Percentiles rank a stretch among this genome's conserved stretches.
Evolutionary conservation across 345 rosid species (phyloP).

Genomic region (Brassica carinata): DNA sequence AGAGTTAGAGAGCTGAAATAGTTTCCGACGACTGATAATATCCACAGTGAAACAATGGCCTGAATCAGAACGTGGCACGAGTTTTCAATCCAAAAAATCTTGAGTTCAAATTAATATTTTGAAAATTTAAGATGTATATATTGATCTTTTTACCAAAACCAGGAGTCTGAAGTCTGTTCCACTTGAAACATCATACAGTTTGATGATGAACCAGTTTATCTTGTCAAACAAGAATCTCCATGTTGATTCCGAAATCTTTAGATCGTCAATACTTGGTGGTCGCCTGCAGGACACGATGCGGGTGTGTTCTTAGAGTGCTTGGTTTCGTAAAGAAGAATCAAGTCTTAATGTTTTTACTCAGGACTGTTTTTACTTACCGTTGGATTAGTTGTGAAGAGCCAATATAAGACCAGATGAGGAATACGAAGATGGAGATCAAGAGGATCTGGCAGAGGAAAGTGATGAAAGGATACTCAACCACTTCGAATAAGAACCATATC

Average conservation of each 20-base stretch:
- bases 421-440: slow-evolving; percentile 46
- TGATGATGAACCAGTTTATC: slow-evolving; percentile 37
- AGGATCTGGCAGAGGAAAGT: slow-evolving; percentile 59
- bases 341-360: background rate
- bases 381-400: slow-evolving; percentile 48
- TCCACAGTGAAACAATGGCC: slow-evolving; percentile 50
- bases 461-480: slow-evolving; percentile 61
- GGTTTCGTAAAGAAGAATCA: slow-evolving; percentile 4
- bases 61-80: slow-evolving; percentile 18
- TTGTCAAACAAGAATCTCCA: slow-evolving; percentile 35
- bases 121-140: background rate
- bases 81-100: background rate
- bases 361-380: slow-evolving; percentile 37
- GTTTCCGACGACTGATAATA: slow-evolving; percentile 48
- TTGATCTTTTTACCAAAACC: slow-evolving; percentile 42
- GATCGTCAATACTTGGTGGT: slow-evolving; percentile 46
- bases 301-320: background rate
- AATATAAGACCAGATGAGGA: slow-evolving; percentile 62
- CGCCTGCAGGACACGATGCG: slow-evolving; percentile 24
- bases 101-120: background rate
- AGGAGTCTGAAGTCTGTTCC: slow-evolving; percentile 47
- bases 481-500: slow-evolving; percentile 66
- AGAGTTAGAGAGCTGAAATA: slow-evolving; percentile 50
- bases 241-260: slow-evolving; percentile 48
- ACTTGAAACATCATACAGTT: slow-evolving; percentile 48